phyloP scores from a whole-genome alignment of 768 basidiomycete genomes.

The Terana coerulea region DNA sequence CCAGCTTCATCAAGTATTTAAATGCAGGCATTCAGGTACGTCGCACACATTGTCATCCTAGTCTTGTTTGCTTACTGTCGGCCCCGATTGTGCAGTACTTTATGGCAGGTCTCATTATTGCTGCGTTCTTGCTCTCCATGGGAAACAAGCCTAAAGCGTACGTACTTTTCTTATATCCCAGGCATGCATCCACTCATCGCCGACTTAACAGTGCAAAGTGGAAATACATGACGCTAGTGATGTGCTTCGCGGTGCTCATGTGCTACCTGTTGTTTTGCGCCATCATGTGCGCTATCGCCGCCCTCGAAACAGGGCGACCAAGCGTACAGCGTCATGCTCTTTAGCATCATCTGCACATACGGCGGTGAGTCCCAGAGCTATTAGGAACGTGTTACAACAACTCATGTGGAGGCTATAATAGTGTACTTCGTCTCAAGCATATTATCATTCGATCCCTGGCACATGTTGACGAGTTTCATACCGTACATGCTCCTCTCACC shows the following conservation, averaged over 20 bases:
- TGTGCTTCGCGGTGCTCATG: constrained; percentile 74
- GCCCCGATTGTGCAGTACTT: constrained; percentile 19
- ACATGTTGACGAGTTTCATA: constrained; percentile 86
- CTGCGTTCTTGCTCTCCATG: constrained; percentile 91
- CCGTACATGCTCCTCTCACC: constrained; percentile 88
- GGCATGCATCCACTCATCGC: background rate
- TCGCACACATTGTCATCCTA: background rate
- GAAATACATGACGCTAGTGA: constrained; percentile 83
- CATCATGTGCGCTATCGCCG: constrained; percentile 73
- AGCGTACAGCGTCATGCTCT: constrained; percentile 71
- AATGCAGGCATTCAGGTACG: constrained; percentile 74
- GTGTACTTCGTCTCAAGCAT: constrained; percentile 76
- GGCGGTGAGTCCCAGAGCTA: constrained; percentile 47
- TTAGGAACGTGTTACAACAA: constrained; percentile 2
- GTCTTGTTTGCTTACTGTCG: background rate
- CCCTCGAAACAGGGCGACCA: constrained; percentile 61
- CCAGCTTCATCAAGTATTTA: constrained; percentile 63
- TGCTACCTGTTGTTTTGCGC: constrained; percentile 82
- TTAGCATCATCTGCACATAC: constrained; percentile 84
- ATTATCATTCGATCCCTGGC: constrained; percentile 93
- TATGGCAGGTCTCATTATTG: constrained; percentile 81
- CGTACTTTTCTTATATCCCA: constrained; percentile 13
- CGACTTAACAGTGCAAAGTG: constrained; percentile 52
- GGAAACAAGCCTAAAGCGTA: constrained; percentile 90
- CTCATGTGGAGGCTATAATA: constrained; percentile 20